phyloP scores from a whole-genome alignment of 306 rosid genomes.

The Delonix regia region DNA sequence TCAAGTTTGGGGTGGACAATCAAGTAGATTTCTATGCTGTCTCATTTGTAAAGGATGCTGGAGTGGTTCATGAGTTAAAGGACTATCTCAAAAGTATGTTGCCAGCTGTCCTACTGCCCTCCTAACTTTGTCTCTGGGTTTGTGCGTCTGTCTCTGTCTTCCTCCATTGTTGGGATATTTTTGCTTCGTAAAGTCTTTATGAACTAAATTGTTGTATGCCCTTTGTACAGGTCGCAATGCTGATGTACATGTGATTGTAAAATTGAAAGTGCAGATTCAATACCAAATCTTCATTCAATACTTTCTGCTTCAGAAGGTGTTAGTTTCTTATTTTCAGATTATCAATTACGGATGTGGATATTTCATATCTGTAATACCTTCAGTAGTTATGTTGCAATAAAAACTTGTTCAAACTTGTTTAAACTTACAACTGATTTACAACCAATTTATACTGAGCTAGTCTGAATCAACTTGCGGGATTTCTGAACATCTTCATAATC shows the following conservation, averaged over 20 bases:
- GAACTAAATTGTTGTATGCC: conserved; percentile 33
- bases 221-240: conserved; percentile 67
- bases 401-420: neutral
- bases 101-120: conserved; percentile 32
- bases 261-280: conserved; percentile 98
- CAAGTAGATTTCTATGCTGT: conserved; percentile 95
- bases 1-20: conserved; percentile 96
- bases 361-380: conserved; percentile 25
- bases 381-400: neutral
- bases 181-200: conserved; percentile 26
- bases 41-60: conserved; percentile 92
- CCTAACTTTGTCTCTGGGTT: conserved; percentile 12
- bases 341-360: conserved; percentile 9
- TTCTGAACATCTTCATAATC: neutral
- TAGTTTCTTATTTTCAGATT: conserved; percentile 40
- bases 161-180: conserved; percentile 4
- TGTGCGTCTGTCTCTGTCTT: neutral
- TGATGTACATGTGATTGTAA: conserved; percentile 82
- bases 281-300: conserved; percentile 87
- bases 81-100: conserved; percentile 72
- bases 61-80: conserved; percentile 89
- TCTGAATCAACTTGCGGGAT: conserved; percentile 15
- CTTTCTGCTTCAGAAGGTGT: conserved; percentile 96
- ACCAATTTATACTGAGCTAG: conserved; percentile 23
- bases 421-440: conserved; percentile 18